These are phyloP conservation scores for Neoboletus brunneissimus DNA, from an alignment of 768 basidiomycete species.

Conservation along the genomic window DNA sequence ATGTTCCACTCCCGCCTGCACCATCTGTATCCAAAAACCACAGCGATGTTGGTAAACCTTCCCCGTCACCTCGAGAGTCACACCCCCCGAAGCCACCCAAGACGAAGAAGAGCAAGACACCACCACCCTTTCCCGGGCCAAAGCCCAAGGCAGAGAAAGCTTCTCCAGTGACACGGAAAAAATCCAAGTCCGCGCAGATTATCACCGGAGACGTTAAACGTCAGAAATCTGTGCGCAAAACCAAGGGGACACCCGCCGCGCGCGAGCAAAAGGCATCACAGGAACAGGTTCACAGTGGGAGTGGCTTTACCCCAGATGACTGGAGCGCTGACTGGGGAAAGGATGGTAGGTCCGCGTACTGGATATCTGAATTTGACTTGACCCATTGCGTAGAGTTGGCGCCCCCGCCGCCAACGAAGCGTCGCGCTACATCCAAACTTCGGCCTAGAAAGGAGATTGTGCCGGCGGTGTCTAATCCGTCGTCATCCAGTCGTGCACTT, in stretches of 20 bases:
- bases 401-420: constrained; percentile 7
- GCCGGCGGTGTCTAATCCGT: neutral
- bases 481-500: constrained; percentile 10
- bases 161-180: neutral
- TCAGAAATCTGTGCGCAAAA: constrained; percentile 1
- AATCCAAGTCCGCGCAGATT: constrained; percentile 1
- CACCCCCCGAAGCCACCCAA: neutral
- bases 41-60: neutral
- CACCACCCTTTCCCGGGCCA: neutral
- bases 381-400: constrained; percentile 7
- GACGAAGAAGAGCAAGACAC: neutral
- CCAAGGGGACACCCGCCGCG: neutral
- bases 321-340: constrained; percentile 21
- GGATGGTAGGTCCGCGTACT: constrained; percentile 17
- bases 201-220: neutral
- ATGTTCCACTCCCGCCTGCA: neutral
- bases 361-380: neutral
- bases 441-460: constrained; percentile 6
- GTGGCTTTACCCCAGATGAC: constrained; percentile 11
- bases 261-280: neutral
- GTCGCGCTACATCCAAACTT: neutral
- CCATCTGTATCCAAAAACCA: neutral
- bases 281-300: neutral
- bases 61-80: neutral
- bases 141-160: constrained; percentile 2